phyloP scores from a whole-genome alignment of 176 grass and related monocot species.

The Thinopyrum elongatum region DNA sequence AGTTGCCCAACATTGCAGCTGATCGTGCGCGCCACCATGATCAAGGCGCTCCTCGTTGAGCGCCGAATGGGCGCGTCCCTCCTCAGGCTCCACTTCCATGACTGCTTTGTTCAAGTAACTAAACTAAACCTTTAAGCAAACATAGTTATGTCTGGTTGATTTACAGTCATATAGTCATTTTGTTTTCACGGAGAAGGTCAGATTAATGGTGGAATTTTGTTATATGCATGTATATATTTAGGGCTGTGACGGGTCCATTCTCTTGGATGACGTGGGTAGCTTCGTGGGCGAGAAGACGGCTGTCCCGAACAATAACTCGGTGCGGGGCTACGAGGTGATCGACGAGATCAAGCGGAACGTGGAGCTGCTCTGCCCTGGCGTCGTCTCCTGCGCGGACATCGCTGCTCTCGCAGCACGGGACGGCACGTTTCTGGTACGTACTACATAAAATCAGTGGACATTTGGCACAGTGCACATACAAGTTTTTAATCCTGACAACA shows the following conservation, averaged over 20 bases:
- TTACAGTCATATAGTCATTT: not conserved
- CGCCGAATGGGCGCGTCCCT: slow-evolving; percentile 65
- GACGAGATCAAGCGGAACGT: slow-evolving; percentile 68
- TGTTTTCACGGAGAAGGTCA: no score
- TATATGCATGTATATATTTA: not conserved
- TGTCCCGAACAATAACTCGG: slow-evolving; percentile 50
- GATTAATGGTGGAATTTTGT: not conserved
- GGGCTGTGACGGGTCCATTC: slow-evolving; percentile 74
- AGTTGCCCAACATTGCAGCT: slow-evolving; percentile 43
- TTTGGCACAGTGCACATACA: no score
- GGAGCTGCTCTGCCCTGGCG: slow-evolving; percentile 55
- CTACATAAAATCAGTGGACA: no score
- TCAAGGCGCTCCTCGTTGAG: slow-evolving; percentile 36
- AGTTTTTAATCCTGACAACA: no score
- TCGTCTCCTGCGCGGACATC: slow-evolving; percentile 88
- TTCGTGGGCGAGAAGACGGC: slow-evolving; percentile 73
- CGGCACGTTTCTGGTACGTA: slow-evolving; percentile 51
- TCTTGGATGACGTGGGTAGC: slow-evolving; percentile 51
- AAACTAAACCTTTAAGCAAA: not conserved
- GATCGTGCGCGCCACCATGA: slow-evolving; percentile 40
- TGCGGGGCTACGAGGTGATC: slow-evolving; percentile 74
- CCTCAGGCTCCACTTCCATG: slow-evolving; percentile 42
- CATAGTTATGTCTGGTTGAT: no score
- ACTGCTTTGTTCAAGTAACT: slow-evolving; percentile 43
- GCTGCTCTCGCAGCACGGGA: slow-evolving; percentile 71